Conservation (phyloP, 208 protist species). For the Crithidia mellificae region DNA sequence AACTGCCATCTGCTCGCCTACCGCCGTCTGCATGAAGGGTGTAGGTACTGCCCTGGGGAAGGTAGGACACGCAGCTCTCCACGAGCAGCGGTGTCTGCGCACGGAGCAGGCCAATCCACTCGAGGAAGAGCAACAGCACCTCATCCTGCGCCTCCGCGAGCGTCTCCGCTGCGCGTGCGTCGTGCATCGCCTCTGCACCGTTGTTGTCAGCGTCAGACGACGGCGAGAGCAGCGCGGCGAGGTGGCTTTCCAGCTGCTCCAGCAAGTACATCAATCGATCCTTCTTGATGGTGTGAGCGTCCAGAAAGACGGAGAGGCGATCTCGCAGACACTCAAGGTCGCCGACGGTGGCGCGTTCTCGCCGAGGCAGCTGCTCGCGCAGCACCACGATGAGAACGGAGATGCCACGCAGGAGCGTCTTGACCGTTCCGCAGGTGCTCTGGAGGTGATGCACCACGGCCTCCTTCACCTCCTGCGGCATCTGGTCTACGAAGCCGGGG, state of each 20-base stretch:
- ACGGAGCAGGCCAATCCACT: constrained; percentile 61
- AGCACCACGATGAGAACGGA: constrained; percentile 62
- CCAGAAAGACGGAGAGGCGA: constrained; percentile 54
- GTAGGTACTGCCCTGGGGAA: constrained; percentile 32
- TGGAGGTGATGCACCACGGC: constrained; percentile 23
- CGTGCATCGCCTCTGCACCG: not conserved
- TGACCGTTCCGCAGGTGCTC: constrained; percentile 24
- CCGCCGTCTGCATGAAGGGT: not conserved
- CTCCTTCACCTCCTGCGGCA: constrained; percentile 25
- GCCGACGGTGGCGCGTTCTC: constrained; percentile 42
- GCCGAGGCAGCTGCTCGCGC: constrained; percentile 52
- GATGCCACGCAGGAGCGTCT: constrained; percentile 54
- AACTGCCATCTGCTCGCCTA: not conserved
- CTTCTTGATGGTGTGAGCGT: constrained; percentile 48
- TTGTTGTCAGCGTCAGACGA: not conserved
- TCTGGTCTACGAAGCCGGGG: not conserved
- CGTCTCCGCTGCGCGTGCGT: not conserved
- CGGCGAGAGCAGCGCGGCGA: constrained; percentile 3
- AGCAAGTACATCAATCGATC: constrained; percentile 41
- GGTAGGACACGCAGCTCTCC: constrained; percentile 48
- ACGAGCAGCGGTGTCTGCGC: constrained; percentile 61
- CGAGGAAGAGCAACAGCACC: constrained; percentile 38
- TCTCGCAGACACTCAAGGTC: constrained; percentile 59
- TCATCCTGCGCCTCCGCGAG: constrained; percentile 32
- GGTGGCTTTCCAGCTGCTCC: constrained; percentile 36